Percentiles rank a stretch among this genome's conserved stretches.
phyloP scores from a whole-genome alignment of 1,284 basidiomycete genomes.

The Lignosus rhinocerotis region DNA sequence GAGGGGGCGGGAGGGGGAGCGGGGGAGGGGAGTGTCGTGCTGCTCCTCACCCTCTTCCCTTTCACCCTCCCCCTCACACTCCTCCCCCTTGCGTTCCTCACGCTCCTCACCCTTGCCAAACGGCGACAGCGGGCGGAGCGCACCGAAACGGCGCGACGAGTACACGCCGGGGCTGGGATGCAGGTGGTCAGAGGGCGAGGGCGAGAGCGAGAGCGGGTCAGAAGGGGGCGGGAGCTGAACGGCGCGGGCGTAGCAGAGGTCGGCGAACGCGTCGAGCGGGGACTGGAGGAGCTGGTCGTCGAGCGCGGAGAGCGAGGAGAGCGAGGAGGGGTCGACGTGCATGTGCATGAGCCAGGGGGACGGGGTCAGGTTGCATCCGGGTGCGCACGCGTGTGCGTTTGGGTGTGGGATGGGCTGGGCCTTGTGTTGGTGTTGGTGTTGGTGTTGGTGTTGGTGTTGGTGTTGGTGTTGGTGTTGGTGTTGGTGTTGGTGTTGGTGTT shows the following conservation, averaged over 20 bases:
- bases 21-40: no score
- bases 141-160: conserved; percentile 21
- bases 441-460: not conserved
- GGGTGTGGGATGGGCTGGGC: not conserved
- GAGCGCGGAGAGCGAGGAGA: conserved; percentile 24
- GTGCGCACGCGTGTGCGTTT: conserved; percentile 1
- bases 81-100: not conserved
- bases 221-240: conserved; percentile 2
- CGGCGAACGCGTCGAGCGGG: conserved; percentile 27
- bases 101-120: conserved; percentile 1
- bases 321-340: conserved; percentile 17
- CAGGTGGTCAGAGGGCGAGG: not conserved
- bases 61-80: no score
- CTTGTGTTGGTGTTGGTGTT: not conserved
- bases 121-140: conserved; percentile 12
- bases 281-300: conserved; percentile 24
- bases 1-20: no score
- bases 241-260: conserved; percentile 25
- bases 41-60: no score
- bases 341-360: conserved; percentile 22
- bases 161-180: conserved; percentile 11
- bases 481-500: not conserved
- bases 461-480: not conserved
- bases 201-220: not conserved
- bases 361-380: not conserved